Evolutionary conservation across 1,284 basidiomycete species (phyloP), one percentile per base, ranked within the genome.

Genomic region (Sanguinoderma infundibulare): DNA sequence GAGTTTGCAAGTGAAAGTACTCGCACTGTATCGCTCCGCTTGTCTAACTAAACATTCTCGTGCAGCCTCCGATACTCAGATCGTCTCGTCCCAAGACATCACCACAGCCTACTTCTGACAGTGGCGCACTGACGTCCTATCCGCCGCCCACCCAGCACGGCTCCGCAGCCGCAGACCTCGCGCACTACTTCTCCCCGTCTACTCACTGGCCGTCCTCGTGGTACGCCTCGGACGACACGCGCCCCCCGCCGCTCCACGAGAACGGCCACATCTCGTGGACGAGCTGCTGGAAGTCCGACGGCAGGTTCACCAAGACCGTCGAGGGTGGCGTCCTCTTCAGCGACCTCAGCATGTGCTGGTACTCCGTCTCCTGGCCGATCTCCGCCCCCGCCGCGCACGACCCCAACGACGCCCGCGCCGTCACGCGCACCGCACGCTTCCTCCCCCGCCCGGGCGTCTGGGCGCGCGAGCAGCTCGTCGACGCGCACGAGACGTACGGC

Each of bases 341-440:
- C 5, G 83, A 85, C 62, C 76, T 85, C 53, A 82, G 80, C 69
- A 69, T 81, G 30, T 80, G 79, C 71, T 85, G 81, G 80, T 80
- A 76, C 65, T 72, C 71, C 35, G 77, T 84, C 53, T 62, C 73
- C 34, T 83, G 75, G 63, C 71, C 72, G 22, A 72, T 72, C 14
- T 62, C 64, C 24, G 68, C 68, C 4, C 71, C 70, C 15, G 68
- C 73, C 9, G 35, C 59, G 8, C 59, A 60, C 64, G 70, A 76
- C 61, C 76, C 77, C 20, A 74, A 75, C 67, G 72, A 78, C 66
- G 57, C 72, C 6, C 66, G 60, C 20, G 52, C 67, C 40, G 73
- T 75, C 26, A 64, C 70, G 59, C 78, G 82, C 59, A 66, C 65
- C 57, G 81, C 79, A 0, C 65, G 62, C 12, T 83, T 79, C 69